Conservation (phyloP, 768 basidiomycete species). For the Lactifluus subvellereus region DNA sequence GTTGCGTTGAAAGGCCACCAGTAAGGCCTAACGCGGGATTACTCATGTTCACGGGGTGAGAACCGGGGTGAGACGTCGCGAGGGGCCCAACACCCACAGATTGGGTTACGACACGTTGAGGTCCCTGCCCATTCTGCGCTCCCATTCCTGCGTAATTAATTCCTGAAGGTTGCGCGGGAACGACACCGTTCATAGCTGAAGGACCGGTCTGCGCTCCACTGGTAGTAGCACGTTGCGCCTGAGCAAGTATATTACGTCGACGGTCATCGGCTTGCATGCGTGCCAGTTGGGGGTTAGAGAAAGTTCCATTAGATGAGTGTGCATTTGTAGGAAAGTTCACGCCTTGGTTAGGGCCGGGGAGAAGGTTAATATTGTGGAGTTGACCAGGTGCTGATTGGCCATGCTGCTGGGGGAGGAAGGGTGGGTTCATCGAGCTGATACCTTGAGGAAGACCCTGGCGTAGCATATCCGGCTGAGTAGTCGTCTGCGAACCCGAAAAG, state of each 20-base stretch:
- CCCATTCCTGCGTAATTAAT: conserved; percentile 9
- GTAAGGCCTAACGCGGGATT: conserved; percentile 38
- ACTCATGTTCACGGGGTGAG: conserved; percentile 14
- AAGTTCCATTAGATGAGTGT: conserved; percentile 24
- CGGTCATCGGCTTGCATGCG: conserved; percentile 4
- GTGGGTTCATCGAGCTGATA: conserved; percentile 34
- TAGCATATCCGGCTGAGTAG: conserved; percentile 46
- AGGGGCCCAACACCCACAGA: conserved; percentile 27
- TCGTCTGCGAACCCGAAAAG: conserved; percentile 38
- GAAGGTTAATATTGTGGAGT: conserved; percentile 37
- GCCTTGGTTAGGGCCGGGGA: conserved; percentile 30
- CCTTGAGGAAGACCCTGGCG: conserved; percentile 39
- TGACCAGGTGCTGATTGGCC: conserved; percentile 35
- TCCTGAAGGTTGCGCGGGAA: conserved; percentile 21
- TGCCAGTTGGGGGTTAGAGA: conserved; percentile 1
- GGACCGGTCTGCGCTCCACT: conserved; percentile 13
- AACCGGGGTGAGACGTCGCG: conserved; percentile 8
- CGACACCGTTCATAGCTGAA: conserved; percentile 20
- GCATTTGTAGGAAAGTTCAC: conserved; percentile 31
- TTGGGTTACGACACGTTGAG: conserved; percentile 55
- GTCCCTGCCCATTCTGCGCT: conserved; percentile 11
- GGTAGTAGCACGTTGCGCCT: conserved; percentile 15
- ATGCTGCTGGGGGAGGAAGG: conserved; percentile 37
- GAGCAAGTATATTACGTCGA: conserved; percentile 2
- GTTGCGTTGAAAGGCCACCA: conserved; percentile 33